Evolutionary conservation across 257 asterid species (phyloP), one percentile per base, ranked within the genome.

Genomic region (Verbascum thapsus): DNA sequence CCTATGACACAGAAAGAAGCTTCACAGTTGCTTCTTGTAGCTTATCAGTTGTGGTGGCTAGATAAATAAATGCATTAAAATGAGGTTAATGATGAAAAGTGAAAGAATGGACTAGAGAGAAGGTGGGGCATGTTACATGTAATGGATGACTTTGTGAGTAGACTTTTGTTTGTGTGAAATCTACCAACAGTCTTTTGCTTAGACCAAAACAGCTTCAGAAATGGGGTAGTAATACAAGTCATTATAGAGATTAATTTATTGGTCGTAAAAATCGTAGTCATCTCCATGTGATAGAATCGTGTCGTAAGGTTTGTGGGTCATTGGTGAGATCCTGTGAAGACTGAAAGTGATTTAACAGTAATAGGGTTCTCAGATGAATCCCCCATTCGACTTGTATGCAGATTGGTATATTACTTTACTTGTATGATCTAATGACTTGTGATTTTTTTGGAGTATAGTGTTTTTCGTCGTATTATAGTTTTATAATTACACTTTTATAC

Each of bases 1-100:
- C 92, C 63, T 75, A 48, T 48, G 8, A 67, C 42, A 71, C 55
- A 19, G 70, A 58, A 40, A 62, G 94, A 85, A 85, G 78, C 73
- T 85, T 85, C 94, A 66, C 10, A 40, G 82, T 13, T 64, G 56
- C 18, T 69, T 71, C 68, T 18, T 57, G 18, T 20, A 12, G 53
- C 52, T 72, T 63, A 47, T 54, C 60, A 48, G 71, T 26, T 26
- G 32, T 30, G 76, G 78, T 76, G 82, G 85, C 80, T 73, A 70
- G 52, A 76, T 15, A 10, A 63, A 67, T 58, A 0, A 56, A 23
- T 41, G 57, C 62, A 66, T 57, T 2, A 57, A 57, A 44, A 53
- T 61, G 47, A 54, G 2, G 23, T 1, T 49, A 34, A 12, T 52
- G 73, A 71, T 67, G 78, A 61, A 16, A 39, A 37, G 35, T 11